Conservation (phyloP, 805 yeast species). For the Kodamaea neixiangensis region DNA sequence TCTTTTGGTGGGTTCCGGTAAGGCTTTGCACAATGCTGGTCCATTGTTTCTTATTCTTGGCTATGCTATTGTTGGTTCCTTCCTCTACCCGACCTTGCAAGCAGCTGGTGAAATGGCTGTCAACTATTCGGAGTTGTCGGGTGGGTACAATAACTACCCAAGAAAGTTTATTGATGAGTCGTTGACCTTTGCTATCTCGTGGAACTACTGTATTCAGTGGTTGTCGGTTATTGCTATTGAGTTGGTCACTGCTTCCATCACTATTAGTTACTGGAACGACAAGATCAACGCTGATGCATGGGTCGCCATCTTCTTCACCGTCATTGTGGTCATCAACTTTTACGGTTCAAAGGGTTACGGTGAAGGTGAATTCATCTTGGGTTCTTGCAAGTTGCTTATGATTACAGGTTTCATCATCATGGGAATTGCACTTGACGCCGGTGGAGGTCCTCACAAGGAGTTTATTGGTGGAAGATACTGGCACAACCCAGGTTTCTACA, state of each 20-base stretch:
- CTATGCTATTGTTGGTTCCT: slow-evolving; percentile 37
- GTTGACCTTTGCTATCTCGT: slow-evolving; percentile 58
- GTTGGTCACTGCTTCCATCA: slow-evolving; percentile 64
- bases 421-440: slow-evolving; percentile 42
- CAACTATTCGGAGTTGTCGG: slow-evolving; percentile 55
- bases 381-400: slow-evolving; percentile 37
- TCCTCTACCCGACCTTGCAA: slow-evolving; percentile 39
- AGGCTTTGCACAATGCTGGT: slow-evolving; percentile 37
- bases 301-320: slow-evolving; percentile 52
- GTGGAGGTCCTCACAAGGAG: slow-evolving; percentile 28
- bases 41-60: slow-evolving; percentile 36
- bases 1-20: slow-evolving; percentile 43
- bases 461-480: slow-evolving; percentile 44
- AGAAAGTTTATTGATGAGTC: slow-evolving; percentile 56
- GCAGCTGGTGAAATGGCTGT: slow-evolving; percentile 57
- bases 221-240: slow-evolving; percentile 62
- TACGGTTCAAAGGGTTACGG: slow-evolving; percentile 51
- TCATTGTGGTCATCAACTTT: slow-evolving; percentile 47
- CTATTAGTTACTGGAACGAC: slow-evolving; percentile 59
- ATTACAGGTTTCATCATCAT: slow-evolving; percentile 42
- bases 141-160: slow-evolving; percentile 65
- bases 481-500: slow-evolving; percentile 41
- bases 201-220: slow-evolving; percentile 68
- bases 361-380: slow-evolving; percentile 44
- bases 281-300: slow-evolving; percentile 55